phyloP scores from a whole-genome alignment of 202 grass and related monocot genomes.

The Elaeis oleifera region DNA sequence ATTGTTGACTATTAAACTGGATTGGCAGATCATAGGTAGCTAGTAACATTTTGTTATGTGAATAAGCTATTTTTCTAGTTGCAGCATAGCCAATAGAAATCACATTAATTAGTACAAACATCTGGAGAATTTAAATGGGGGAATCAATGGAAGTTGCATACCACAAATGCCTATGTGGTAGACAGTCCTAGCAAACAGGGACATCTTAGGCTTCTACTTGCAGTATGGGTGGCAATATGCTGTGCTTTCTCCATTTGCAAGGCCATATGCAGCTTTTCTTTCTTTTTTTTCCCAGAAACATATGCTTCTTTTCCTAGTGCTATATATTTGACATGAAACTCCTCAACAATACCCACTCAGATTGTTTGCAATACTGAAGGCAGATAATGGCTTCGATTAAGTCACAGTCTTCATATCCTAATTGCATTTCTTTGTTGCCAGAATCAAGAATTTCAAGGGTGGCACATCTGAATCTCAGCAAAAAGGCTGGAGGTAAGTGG shows the following conservation, averaged over 20 bases:
- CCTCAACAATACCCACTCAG: conserved; percentile 13
- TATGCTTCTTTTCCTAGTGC: conserved; percentile 21
- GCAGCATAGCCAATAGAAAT: neutral
- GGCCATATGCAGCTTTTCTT: conserved; percentile 22
- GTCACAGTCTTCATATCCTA: conserved; percentile 23
- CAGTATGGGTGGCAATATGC: conserved; percentile 2
- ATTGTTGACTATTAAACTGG: too few relatives aligned
- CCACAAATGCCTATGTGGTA: conserved; percentile 10
- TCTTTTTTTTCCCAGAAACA: too few relatives aligned
- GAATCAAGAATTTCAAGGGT: conserved; percentile 15
- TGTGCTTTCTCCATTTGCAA: conserved; percentile 27
- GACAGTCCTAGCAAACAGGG: conserved; percentile 10
- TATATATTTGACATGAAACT: conserved; percentile 34
- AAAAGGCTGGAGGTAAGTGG: conserved; percentile 23
- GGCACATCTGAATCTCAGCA: conserved; percentile 30
- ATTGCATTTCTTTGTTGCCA: conserved; percentile 18
- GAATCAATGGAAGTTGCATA: conserved; percentile 10
- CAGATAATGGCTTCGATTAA: conserved; percentile 38
- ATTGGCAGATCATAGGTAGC: neutral
- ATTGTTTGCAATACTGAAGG: conserved; percentile 5
- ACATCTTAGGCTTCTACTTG: conserved; percentile 14
- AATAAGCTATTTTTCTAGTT: neutral
- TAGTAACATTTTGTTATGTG: neutral
- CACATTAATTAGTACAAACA: neutral
- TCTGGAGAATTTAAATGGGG: neutral